Evolutionary conservation across 768 basidiomycete species (phyloP).

Genomic region (Amylocystis lapponica): DNA sequence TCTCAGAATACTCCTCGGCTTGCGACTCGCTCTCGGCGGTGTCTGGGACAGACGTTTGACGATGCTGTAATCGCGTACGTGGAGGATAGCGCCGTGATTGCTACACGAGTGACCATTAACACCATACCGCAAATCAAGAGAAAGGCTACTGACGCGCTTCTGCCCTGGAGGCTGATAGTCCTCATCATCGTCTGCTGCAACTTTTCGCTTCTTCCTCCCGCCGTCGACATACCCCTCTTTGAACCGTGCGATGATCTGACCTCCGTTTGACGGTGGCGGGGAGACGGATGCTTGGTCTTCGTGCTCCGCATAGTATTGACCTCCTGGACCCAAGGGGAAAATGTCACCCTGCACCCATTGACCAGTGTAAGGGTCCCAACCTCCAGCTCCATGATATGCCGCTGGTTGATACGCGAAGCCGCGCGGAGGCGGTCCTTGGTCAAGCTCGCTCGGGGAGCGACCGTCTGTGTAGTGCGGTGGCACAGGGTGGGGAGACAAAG

Average conservation of each 20-base stretch:
- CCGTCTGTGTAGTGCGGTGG: slow-evolving; percentile 15
- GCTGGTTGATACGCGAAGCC: slow-evolving; percentile 33
- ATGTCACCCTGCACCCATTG: slow-evolving; percentile 34
- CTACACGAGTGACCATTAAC: slow-evolving; percentile 9
- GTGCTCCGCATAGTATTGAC: slow-evolving; percentile 28
- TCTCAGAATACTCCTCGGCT: slow-evolving; percentile 16
- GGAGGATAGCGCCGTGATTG: slow-evolving; percentile 27
- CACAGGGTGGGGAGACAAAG: slow-evolving; percentile 11
- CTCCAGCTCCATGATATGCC: slow-evolving; percentile 32
- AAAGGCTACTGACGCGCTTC: slow-evolving; percentile 47
- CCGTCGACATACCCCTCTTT: slow-evolving; percentile 14
- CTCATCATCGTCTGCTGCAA: slow-evolving; percentile 42
- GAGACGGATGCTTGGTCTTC: slow-evolving; percentile 27
- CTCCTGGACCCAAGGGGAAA: slow-evolving; percentile 32
- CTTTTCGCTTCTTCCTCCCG: slow-evolving; percentile 45
- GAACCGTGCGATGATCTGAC: slow-evolving; percentile 1
- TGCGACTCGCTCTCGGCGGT: slow-evolving; percentile 20
- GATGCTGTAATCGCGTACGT: slow-evolving; percentile 30
- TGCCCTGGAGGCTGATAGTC: slow-evolving; percentile 47
- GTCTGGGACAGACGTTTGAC: slow-evolving; percentile 19
- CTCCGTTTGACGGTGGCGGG: slow-evolving; percentile 16
- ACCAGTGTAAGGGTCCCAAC: slow-evolving; percentile 34
- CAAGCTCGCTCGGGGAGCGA: slow-evolving; percentile 16
- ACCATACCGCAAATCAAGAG: slow-evolving; percentile 3
- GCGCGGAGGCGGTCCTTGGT: slow-evolving; percentile 26